Base-by-base conservation (phyloP, 352 stramenopile genomes). In the Peronospora farinosa region DNA sequence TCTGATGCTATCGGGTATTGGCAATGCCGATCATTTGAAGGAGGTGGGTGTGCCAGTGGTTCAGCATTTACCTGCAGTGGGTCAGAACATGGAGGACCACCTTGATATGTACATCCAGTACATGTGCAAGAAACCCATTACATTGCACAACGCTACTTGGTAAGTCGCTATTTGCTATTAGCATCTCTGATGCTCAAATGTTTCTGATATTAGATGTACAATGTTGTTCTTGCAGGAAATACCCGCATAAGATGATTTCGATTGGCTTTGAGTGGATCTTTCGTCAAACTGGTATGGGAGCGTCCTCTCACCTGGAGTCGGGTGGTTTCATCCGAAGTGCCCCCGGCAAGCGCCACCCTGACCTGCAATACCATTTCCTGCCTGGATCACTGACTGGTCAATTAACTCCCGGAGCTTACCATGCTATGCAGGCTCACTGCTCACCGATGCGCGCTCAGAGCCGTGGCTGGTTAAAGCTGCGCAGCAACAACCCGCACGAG, bases 351-450 rank as follows among this genome's bases (percentile, higher is more conserved):
- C 67, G 69, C 27, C 76, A 92, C n/a, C 86, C 86, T 10, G 86
- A 96, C 50, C 31, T 96, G 17, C 86, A 96, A 57, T 95, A 92
- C 45, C 86, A 96, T 39, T 96, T 96, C 54, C 59, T 96, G n/a
- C 86, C 86, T 0, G 84, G 83, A 11, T 83, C 82, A 4, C 61
- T 96, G 23, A 62, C 64, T 13, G 63, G 58, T 4, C 58, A 67
- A 40, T 58, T 72, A 13, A 67, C 54, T 7, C 58, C 30, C 28
- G 69, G 27, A 58, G 60, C 52, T 15, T 67, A 58, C 35, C 86
- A 96, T 51, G 84, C 82, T 3, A 92, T 95, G 65, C 84, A 95
- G 52, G 75, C 83, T 15, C 86, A 96, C 47, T 89, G 81, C 60
- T 92, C 84, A 40, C 86, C 86, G 9, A 89, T 96, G 81, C 83